These are phyloP conservation scores for Macrolepiota albuminosa DNA, from an alignment of 768 basidiomycete genomes.

Conservation along the genomic window DNA sequence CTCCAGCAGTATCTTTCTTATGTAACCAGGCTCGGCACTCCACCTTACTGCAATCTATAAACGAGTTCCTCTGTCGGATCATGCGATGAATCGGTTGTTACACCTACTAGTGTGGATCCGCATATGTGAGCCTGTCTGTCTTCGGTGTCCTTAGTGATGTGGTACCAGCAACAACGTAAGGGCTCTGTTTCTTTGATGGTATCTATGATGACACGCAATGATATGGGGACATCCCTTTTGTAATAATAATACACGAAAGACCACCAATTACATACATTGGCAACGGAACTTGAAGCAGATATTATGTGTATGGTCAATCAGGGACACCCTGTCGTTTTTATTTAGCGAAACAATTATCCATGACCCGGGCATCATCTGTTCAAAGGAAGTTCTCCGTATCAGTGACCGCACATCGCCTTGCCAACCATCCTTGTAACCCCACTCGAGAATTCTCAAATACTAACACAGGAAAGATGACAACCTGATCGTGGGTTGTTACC, in stretches of 20 bases:
- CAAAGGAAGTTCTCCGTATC: conserved; percentile 13
- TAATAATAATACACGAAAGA: not conserved
- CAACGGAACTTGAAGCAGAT: not conserved
- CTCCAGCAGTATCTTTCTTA: too few species aligned
- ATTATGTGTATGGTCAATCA: not conserved
- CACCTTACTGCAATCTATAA: too few species aligned
- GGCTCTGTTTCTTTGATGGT: conserved; percentile 11
- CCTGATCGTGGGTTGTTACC: conserved; percentile 55
- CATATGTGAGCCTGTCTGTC: not conserved
- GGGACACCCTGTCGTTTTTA: not conserved
- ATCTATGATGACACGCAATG: conserved; percentile 9
- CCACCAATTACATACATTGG: not conserved
- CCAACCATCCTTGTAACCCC: conserved; percentile 48
- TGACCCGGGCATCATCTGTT: conserved; percentile 13
- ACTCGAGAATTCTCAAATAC: conserved; percentile 24
- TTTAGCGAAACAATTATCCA: not conserved
- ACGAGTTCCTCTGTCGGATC: conserved; percentile 2
- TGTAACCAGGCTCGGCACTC: too few species aligned
- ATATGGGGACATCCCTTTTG: not conserved
- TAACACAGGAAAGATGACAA: conserved; percentile 46
- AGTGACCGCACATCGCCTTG: conserved; percentile 50
- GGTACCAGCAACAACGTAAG: conserved; percentile 8
- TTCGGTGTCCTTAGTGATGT: conserved; percentile 7
- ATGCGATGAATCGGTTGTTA: conserved; percentile 6
- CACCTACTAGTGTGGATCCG: not conserved